Conservation (phyloP, 305 asterid species). For the Petunia hybrid region DNA sequence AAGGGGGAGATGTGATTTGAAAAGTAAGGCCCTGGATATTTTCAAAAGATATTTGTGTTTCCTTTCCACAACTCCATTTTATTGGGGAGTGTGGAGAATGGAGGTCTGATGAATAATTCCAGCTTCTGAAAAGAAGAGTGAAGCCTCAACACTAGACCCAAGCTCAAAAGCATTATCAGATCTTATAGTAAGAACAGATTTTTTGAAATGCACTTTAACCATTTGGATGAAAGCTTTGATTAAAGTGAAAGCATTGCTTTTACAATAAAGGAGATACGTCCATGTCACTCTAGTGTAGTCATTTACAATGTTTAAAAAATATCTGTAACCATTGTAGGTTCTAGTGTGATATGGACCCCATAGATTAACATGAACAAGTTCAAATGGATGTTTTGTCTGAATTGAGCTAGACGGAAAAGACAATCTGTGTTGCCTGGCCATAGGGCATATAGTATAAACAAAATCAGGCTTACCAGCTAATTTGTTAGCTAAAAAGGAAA, state of each 20-base stretch:
- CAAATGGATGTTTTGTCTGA: background rate
- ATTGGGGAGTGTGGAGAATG: background rate
- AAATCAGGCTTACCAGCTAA: background rate
- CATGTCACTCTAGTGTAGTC: background rate
- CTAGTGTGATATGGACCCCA: too few species aligned
- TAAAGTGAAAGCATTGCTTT: background rate
- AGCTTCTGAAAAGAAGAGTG: background rate
- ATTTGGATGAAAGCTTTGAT: background rate
- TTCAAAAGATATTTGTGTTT: too few species aligned
- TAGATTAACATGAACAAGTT: background rate
- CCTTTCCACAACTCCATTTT: too few species aligned
- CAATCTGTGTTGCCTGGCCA: background rate
- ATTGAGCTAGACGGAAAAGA: background rate
- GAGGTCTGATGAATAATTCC: background rate
- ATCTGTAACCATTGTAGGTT: too few species aligned
- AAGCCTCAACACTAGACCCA: background rate
- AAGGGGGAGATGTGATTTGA: too few species aligned
- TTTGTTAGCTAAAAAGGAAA: background rate
- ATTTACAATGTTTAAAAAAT: background rate
- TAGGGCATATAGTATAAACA: background rate
- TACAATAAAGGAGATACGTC: background rate
- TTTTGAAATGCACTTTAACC: too few species aligned
- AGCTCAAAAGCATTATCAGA: background rate
- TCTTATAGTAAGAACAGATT: background rate
- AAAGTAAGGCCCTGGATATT: background rate